Percentiles rank a stretch among this genome's conserved stretches.
Evolutionary conservation across 306 rosid species (phyloP).

Genomic region (Gastrolobium bilobum): DNA sequence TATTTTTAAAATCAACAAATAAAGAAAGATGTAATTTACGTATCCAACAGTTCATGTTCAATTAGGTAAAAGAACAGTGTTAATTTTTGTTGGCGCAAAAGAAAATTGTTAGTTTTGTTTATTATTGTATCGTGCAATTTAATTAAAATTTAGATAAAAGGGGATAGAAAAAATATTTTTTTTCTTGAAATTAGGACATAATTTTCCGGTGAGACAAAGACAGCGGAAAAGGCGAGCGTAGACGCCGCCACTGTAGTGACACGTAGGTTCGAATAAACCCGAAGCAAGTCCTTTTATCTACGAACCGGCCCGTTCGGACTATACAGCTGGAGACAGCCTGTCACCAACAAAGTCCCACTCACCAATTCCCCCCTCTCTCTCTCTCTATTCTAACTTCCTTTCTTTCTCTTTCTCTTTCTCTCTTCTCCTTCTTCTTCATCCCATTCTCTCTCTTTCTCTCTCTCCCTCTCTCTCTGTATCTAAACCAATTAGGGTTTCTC

Average conservation of each 20-base stretch:
- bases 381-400: neutral
- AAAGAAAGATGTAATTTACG: too few relatives aligned
- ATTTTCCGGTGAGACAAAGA: neutral
- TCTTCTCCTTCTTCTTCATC: neutral
- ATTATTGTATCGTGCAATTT: too few relatives aligned
- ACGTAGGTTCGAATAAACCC: constrained; percentile 67
- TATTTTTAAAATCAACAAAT: too few relatives aligned
- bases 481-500: constrained; percentile 62
- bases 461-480: neutral
- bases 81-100: too few relatives aligned
- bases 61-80: too few relatives aligned
- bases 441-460: neutral
- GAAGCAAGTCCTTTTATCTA: constrained; percentile 54
- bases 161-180: too few relatives aligned
- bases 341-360: constrained; percentile 99
- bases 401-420: constrained; percentile 37
- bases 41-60: too few relatives aligned
- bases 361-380: constrained; percentile 61
- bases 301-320: constrained; percentile 72
- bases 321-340: constrained; percentile 99
- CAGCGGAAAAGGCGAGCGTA: neutral
- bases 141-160: too few relatives aligned
- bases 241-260: constrained; percentile 74
- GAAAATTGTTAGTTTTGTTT: too few relatives aligned
- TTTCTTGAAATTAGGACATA: neutral